Evolutionary conservation across 2,329 filamentous ascomycete genomes (phyloP).

Genomic region (Tolypocladium pustulatum): DNA sequence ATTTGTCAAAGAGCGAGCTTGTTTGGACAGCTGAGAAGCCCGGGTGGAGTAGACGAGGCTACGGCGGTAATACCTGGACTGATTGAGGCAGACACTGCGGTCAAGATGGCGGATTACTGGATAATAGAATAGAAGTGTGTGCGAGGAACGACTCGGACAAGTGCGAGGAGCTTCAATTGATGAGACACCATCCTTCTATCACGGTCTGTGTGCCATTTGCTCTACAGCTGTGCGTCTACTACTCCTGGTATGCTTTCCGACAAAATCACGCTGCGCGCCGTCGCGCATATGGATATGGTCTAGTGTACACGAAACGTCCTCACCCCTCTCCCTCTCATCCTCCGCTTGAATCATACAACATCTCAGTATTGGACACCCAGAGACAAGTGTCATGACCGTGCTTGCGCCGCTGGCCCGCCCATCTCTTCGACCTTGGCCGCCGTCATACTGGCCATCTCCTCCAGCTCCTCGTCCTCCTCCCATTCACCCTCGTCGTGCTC

Average conservation of each 20-base stretch:
- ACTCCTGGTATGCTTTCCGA: background rate
- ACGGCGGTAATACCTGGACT: background rate
- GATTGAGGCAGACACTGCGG: background rate
- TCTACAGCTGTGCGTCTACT: background rate
- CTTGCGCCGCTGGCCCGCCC: background rate
- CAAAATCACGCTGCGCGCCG: background rate
- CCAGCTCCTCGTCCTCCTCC: conserved; percentile 42
- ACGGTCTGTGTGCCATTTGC: background rate
- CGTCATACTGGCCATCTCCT: conserved; percentile 27
- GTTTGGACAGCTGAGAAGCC: too few species aligned
- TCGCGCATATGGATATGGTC: background rate
- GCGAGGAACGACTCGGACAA: background rate
- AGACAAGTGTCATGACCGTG: background rate
- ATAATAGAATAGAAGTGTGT: background rate
- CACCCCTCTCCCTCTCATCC: background rate
- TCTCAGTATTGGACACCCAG: background rate
- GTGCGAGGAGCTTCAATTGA: background rate
- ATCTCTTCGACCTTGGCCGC: conserved; percentile 14
- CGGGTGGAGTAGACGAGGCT: background rate
- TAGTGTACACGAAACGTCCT: background rate
- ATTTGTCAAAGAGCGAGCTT: background rate
- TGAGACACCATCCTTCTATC: background rate
- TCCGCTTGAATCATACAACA: background rate
- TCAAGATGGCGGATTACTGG: background rate
- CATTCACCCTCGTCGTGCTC: conserved; percentile 46